Evolutionary conservation across 805 yeast species (phyloP).

Genomic region (Candida schatavii): DNA sequence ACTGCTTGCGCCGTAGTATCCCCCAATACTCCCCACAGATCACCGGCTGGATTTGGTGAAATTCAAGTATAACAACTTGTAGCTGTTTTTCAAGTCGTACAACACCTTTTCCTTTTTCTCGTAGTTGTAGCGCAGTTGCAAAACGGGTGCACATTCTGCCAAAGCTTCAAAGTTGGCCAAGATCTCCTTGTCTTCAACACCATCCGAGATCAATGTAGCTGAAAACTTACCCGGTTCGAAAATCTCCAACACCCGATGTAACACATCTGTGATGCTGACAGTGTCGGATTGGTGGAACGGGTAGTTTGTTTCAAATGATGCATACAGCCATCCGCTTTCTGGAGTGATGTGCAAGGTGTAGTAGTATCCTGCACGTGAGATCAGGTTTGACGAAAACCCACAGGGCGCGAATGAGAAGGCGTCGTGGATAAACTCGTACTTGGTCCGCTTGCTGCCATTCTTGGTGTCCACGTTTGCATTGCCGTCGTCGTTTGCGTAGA

Average conservation of each 20-base stretch:
- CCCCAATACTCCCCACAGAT: conserved; percentile 24
- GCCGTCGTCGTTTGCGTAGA: not conserved
- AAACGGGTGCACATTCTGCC: conserved; percentile 25
- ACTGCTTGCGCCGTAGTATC: no score
- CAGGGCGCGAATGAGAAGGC: conserved; percentile 92
- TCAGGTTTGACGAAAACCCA: conserved; percentile 88
- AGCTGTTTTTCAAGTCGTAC: conserved; percentile 69
- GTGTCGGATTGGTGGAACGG: conserved; percentile 41
- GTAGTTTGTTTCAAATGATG: conserved; percentile 90
- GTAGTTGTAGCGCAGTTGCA: conserved; percentile 40
- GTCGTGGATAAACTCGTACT: conserved; percentile 57
- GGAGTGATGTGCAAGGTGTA: conserved; percentile 94
- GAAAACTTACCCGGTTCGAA: conserved; percentile 79
- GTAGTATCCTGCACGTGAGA: conserved; percentile 52
- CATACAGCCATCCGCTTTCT: conserved; percentile 91
- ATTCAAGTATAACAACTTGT: conserved; percentile 68
- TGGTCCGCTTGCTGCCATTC: not conserved
- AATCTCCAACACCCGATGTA: conserved; percentile 56
- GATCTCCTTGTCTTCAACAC: conserved; percentile 7
- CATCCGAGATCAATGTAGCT: conserved; percentile 34
- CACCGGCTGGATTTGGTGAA: no score
- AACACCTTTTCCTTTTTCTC: conserved; percentile 61
- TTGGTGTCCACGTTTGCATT: not conserved
- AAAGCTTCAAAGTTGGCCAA: conserved; percentile 19
- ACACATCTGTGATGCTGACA: conserved; percentile 51